Evolutionary conservation across 441 rosid species (phyloP).

Genomic region (California macrophylla): DNA sequence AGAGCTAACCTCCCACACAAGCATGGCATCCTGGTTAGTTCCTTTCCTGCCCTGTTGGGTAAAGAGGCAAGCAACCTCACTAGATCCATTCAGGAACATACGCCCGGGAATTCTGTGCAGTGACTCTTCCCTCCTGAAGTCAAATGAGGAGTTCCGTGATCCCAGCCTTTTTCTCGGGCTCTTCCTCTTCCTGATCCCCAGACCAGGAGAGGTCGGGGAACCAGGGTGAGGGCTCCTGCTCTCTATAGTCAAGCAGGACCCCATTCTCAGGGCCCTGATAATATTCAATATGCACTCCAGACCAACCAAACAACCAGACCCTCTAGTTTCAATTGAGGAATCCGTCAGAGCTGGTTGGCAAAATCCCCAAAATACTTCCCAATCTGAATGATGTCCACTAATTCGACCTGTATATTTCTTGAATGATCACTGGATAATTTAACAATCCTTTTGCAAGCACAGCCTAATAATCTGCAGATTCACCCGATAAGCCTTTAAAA

Average conservation of each 20-base stretch:
- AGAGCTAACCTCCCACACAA: slow-evolving; percentile 91
- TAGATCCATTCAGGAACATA: slow-evolving; percentile 73
- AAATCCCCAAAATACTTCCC: slow-evolving; percentile 8
- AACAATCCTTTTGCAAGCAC: slow-evolving; percentile 10
- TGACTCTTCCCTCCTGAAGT: slow-evolving; percentile 51
- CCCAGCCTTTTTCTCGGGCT: slow-evolving; percentile 51
- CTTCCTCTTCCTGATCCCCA: slow-evolving; percentile 60
- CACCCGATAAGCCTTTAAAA: slow-evolving; percentile 4
- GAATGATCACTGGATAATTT: background rate
- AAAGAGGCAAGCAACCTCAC: slow-evolving; percentile 65
- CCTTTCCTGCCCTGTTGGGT: slow-evolving; percentile 96
- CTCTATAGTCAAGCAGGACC: slow-evolving; percentile 96
- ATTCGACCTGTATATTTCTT: slow-evolving; percentile 14
- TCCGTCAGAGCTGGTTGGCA: slow-evolving; percentile 37
- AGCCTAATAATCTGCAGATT: background rate
- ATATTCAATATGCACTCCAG: slow-evolving; percentile 90
- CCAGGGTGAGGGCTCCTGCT: slow-evolving; percentile 81
- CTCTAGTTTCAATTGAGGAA: slow-evolving; percentile 46
- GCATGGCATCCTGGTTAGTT: slow-evolving; percentile 95
- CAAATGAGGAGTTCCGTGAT: slow-evolving; percentile 58
- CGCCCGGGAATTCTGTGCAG: slow-evolving; percentile 73
- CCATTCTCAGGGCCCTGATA: slow-evolving; percentile 99
- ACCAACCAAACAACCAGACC: slow-evolving; percentile 56
- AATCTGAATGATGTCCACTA: background rate
- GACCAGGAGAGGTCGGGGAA: slow-evolving; percentile 65